Evolutionary conservation across 371 early-diverging fungal species (phyloP).

Genomic region (Batrachochytrium dendrobatidis): DNA sequence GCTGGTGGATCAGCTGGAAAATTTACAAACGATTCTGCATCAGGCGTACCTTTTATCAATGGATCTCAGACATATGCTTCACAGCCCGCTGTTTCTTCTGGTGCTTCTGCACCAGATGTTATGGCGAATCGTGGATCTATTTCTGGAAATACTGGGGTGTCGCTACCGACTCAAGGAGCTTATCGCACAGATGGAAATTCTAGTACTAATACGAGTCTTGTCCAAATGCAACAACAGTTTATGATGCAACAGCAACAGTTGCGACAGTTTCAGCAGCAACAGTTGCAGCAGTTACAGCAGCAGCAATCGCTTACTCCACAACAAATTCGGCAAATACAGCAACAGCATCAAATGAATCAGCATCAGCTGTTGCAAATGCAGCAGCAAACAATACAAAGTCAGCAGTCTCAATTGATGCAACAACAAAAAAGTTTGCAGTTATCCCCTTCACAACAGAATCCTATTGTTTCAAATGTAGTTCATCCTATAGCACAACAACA

Average conservation of each 20-base stretch:
- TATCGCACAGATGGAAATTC: too few species aligned
- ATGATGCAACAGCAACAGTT: not conserved
- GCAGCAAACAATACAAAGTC: not conserved
- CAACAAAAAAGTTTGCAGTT: not conserved
- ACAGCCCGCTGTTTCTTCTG: too few species aligned
- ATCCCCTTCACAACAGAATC: not conserved
- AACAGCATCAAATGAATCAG: not conserved
- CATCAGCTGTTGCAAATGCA: not conserved
- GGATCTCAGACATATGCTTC: too few species aligned
- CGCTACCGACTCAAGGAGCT: too few species aligned
- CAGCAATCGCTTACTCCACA: not conserved
- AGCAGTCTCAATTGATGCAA: not conserved
- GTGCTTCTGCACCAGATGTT: too few species aligned
- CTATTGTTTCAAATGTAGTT: not conserved
- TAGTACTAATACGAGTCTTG: too few species aligned
- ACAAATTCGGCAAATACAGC: conserved; percentile 3
- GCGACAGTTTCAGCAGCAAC: conserved; percentile 3
- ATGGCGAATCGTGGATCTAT: too few species aligned
- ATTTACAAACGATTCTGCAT: too few species aligned
- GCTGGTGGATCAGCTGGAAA: too few species aligned
- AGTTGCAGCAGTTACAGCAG: conserved; percentile 3
- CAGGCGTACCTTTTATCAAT: too few species aligned
- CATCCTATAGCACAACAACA: not conserved
- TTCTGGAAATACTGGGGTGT: too few species aligned
- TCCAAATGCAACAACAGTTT: not conserved